Percentiles rank a stretch among this genome's conserved stretches.
phyloP scores from a whole-genome alignment of 2,329 filamentous ascomycete genomes.

The Scytalidium lignicola region DNA sequence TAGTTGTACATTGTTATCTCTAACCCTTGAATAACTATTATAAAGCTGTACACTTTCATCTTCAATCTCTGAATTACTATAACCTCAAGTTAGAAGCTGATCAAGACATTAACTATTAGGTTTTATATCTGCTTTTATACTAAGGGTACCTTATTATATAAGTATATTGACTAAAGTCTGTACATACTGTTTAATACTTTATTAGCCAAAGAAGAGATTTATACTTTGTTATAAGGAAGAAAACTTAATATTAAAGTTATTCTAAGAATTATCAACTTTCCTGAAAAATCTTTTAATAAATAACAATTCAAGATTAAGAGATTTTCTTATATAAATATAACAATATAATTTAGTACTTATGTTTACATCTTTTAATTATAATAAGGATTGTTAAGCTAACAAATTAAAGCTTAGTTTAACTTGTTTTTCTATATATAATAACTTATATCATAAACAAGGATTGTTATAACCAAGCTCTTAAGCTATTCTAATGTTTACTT shows the following conservation, averaged over 20 bases:
- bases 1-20: too few relatives aligned
- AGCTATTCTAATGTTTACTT: background rate
- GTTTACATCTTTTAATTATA: constrained; percentile 1
- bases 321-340: constrained; percentile 1
- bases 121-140: background rate
- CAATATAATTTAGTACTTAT: background rate
- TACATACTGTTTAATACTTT: background rate
- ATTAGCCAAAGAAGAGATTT: background rate
- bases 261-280: background rate
- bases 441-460: background rate
- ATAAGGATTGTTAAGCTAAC: background rate
- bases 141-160: background rate
- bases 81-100: too few relatives aligned
- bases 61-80: too few relatives aligned
- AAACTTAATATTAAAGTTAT: background rate
- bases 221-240: background rate
- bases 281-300: background rate
- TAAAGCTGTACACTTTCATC: too few relatives aligned
- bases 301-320: background rate
- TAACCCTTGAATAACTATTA: too few relatives aligned
- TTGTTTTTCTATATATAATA: constrained; percentile 1
- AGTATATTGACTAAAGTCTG: background rate
- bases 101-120: background rate
- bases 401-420: background rate
- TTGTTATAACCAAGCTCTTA: background rate